Evolutionary conservation across 2,329 filamentous ascomycete species (phyloP).

Genomic region (Colletotrichum tofieldiae): DNA sequence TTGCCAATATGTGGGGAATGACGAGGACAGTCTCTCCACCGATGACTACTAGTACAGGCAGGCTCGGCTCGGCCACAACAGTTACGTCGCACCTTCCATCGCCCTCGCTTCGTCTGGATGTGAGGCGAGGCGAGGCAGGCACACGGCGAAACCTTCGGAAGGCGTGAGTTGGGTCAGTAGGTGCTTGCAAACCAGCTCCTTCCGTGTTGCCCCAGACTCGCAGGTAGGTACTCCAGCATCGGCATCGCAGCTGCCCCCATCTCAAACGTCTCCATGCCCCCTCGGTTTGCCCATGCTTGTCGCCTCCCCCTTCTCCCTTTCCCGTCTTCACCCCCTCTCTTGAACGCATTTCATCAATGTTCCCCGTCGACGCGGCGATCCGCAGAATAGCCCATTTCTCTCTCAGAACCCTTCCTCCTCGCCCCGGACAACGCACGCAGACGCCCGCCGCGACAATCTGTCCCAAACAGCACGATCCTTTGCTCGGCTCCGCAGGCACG

Average conservation of each 20-base stretch:
- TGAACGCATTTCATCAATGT: not conserved
- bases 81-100: not conserved
- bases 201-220: not conserved
- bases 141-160: not conserved
- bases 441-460: constrained; percentile 28
- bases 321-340: not conserved
- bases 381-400: constrained; percentile 10
- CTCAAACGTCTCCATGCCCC: not conserved
- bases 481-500: constrained; percentile 34
- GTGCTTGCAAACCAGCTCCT: not conserved
- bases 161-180: not conserved
- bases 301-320: constrained; percentile 12
- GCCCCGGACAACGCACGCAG: constrained; percentile 24
- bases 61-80: constrained; percentile 16
- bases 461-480: constrained; percentile 34
- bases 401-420: constrained; percentile 24
- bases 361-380: constrained; percentile 17
- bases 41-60: constrained; percentile 21
- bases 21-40: constrained; percentile 5
- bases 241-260: not conserved
- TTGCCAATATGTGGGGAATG: not conserved
- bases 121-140: not conserved
- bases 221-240: not conserved
- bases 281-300: not conserved
- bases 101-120: not conserved